These are phyloP conservation scores for Tolypocladium ophioglossoides DNA, from an alignment of 2,329 filamentous ascomycete species.

Conservation along the genomic window DNA sequence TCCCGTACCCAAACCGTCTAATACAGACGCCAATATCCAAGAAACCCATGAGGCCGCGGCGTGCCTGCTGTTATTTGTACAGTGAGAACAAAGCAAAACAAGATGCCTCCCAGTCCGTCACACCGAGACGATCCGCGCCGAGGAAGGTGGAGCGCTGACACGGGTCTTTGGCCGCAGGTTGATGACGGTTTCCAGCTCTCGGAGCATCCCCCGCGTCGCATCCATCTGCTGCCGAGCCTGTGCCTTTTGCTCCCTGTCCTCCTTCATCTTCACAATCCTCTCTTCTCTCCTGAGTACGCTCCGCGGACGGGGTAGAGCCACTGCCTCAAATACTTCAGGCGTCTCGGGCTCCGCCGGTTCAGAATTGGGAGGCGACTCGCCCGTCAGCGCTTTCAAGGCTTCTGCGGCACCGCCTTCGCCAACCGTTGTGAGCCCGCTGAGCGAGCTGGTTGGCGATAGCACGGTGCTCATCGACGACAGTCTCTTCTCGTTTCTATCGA, in stretches of 20 bases:
- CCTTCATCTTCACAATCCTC: constrained; percentile 75
- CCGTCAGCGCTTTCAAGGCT: constrained; percentile 69
- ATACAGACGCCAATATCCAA: not conserved
- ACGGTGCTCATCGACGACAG: constrained; percentile 51
- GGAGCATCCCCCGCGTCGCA: constrained; percentile 79
- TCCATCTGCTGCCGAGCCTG: constrained; percentile 64
- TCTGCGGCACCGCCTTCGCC: constrained; percentile 41
- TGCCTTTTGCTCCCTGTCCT: constrained; percentile 70
- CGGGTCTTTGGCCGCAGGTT: constrained; percentile 35
- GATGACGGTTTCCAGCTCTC: constrained; percentile 87
- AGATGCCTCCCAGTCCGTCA: constrained; percentile 14
- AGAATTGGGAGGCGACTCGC: constrained; percentile 47
- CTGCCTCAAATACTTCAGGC: constrained; percentile 82
- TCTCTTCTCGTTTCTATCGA: constrained; percentile 69
- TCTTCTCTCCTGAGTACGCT: constrained; percentile 74
- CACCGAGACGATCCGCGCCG: constrained; percentile 31
- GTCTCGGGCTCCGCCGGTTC: constrained; percentile 52
- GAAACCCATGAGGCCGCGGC: constrained; percentile 1
- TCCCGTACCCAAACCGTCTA: not conserved
- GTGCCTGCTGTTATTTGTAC: constrained; percentile 2
- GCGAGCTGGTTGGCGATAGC: constrained; percentile 48
- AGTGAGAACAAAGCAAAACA: not conserved
- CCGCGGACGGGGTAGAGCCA: constrained; percentile 61
- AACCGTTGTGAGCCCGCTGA: constrained; percentile 57
- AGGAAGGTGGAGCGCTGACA: constrained; percentile 21